These are phyloP conservation scores for Talaromyces piceae DNA, from an alignment of 2,329 filamentous ascomycete species.

Conservation along the genomic window DNA sequence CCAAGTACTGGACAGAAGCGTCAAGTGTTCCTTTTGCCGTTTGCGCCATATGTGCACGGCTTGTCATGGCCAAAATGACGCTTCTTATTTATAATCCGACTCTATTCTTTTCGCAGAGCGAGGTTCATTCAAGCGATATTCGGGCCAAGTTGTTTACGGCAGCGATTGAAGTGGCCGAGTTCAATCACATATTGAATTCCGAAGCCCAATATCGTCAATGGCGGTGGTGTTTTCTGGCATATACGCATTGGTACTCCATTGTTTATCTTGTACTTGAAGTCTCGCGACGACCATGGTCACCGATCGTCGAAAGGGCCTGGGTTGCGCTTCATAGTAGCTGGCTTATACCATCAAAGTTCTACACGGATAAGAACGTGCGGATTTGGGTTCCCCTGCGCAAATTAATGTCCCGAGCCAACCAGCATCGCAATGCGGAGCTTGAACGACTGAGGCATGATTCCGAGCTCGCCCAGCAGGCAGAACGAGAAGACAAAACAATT, in stretches of 20 bases:
- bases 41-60: slow-evolving; percentile 35
- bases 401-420: slow-evolving; percentile 22
- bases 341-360: slow-evolving; percentile 30
- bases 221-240: slow-evolving; percentile 55
- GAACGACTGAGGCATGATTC: slow-evolving; percentile 21
- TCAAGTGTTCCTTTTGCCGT: slow-evolving; percentile 44
- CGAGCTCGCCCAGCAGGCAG: slow-evolving; percentile 12
- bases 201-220: slow-evolving; percentile 45
- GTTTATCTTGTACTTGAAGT: slow-evolving; percentile 47
- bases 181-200: slow-evolving; percentile 13
- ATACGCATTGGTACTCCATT: slow-evolving; percentile 53
- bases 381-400: slow-evolving; percentile 30
- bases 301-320: slow-evolving; percentile 44
- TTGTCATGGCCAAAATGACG: slow-evolving; percentile 35
- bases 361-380: slow-evolving; percentile 24
- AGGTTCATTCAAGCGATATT: background rate
- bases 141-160: background rate
- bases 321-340: slow-evolving; percentile 36
- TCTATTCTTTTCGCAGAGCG: background rate
- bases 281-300: slow-evolving; percentile 40
- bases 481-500: background rate
- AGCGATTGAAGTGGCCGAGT: background rate
- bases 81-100: slow-evolving; percentile 50
- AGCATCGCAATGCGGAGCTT: slow-evolving; percentile 28
- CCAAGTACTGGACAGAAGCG: slow-evolving; percentile 22